phyloP scores from a whole-genome alignment of 805 yeast species.

The Barnettozyma siamensis region DNA sequence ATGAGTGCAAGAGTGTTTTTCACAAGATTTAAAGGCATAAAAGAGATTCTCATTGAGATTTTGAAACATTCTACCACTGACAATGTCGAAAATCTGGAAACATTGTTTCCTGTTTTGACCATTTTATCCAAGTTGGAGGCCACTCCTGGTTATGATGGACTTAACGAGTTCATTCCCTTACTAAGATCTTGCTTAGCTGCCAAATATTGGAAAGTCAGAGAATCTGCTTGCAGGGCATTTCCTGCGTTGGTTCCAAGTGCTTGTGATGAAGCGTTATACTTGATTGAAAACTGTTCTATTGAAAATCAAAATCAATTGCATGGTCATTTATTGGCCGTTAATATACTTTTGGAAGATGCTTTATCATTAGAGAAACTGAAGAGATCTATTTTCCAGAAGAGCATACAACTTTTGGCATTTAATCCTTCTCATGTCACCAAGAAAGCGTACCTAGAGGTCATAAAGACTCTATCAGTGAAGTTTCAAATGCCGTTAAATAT shows the following conservation, averaged over 20 bases:
- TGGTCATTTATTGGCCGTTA: slow-evolving; percentile 51
- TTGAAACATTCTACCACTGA: slow-evolving; percentile 28
- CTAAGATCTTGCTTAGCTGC: slow-evolving; percentile 45
- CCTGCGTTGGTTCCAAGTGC: slow-evolving; percentile 41
- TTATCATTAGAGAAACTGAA: too few species aligned
- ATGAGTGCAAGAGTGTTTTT: slow-evolving; percentile 66
- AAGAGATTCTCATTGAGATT: slow-evolving; percentile 40
- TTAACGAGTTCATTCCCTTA: slow-evolving; percentile 46
- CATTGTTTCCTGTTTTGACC: slow-evolving; percentile 70
- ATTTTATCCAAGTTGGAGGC: slow-evolving; percentile 65
- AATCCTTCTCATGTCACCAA: slow-evolving; percentile 30
- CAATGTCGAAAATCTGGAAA: slow-evolving; percentile 39
- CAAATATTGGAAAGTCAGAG: slow-evolving; percentile 77
- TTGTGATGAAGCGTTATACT: slow-evolving; percentile 22
- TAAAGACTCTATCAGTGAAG: background rate
- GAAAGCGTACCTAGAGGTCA: slow-evolving; percentile 28
- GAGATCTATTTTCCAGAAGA: too few species aligned
- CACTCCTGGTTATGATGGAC: slow-evolving; percentile 47
- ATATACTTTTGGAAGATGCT: slow-evolving; percentile 25
- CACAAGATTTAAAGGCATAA: slow-evolving; percentile 50
- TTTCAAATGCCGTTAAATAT: background rate
- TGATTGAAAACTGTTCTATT: slow-evolving; percentile 22
- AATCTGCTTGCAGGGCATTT: slow-evolving; percentile 72
- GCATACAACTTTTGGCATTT: slow-evolving; percentile 14
- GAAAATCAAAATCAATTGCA: slow-evolving; percentile 44